These are phyloP conservation scores for Arthroderma sp. DNA, from an alignment of 2,329 filamentous ascomycete species.

Conservation along the genomic window DNA sequence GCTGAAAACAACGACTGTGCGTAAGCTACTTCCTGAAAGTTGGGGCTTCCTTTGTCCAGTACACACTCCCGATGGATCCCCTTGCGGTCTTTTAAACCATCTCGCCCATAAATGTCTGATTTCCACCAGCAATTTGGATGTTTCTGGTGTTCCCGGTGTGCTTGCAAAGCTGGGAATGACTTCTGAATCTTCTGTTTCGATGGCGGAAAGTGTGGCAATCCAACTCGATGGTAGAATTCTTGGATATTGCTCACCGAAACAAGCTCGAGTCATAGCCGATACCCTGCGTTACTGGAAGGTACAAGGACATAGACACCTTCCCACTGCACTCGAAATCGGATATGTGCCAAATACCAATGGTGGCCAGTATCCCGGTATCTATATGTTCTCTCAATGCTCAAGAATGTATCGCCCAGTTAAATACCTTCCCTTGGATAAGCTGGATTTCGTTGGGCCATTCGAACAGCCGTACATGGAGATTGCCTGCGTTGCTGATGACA, in stretches of 20 bases:
- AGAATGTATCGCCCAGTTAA: constrained; percentile 86
- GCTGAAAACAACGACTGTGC: constrained; percentile 89
- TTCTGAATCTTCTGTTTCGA: constrained; percentile 59
- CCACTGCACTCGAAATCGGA: constrained; percentile 76
- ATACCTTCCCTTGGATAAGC: constrained; percentile 72
- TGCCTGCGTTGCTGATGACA: constrained; percentile 75
- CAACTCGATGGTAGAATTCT: constrained; percentile 83
- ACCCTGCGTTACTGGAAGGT: constrained; percentile 94
- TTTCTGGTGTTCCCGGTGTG: constrained; percentile 58
- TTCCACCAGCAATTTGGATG: constrained; percentile 61
- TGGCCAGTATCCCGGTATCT: constrained; percentile 92
- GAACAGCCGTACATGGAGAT: constrained; percentile 99
- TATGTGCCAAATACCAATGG: constrained; percentile 77
- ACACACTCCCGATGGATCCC: constrained; percentile 90
- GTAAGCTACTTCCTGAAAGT: constrained; percentile 88
- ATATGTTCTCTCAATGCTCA: constrained; percentile 75
- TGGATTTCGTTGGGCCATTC: constrained; percentile 81
- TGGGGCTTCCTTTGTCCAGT: constrained; percentile 98
- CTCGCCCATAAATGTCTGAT: constrained; percentile 90
- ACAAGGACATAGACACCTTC: constrained; percentile 66
- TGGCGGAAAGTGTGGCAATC: constrained; percentile 73
- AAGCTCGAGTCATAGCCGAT: constrained; percentile 69
- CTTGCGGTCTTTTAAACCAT: constrained; percentile 90
- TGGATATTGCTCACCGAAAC: constrained; percentile 76
- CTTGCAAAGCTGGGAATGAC: constrained; percentile 69